phyloP scores from a whole-genome alignment of 2,329 filamentous ascomycete genomes.

The Alternaria conjuncta region DNA sequence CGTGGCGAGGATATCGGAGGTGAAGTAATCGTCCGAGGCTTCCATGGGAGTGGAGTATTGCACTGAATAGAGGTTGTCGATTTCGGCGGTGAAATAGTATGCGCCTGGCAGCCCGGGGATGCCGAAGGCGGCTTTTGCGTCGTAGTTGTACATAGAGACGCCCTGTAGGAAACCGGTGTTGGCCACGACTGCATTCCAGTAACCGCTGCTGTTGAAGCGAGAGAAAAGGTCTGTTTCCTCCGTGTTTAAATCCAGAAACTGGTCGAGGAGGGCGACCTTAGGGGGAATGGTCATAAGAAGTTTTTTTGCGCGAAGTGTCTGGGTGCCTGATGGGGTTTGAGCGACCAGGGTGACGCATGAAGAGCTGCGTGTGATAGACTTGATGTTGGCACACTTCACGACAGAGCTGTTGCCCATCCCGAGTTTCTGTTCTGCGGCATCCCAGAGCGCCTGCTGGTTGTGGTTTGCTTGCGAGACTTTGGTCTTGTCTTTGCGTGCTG shows the following conservation, averaged over 20 bases:
- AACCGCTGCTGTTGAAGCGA: not conserved
- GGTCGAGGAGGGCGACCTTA: not conserved
- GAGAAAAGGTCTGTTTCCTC: not conserved
- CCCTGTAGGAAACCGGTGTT: not conserved
- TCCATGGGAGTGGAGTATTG: not conserved
- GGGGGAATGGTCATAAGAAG: not conserved
- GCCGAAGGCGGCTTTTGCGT: not conserved
- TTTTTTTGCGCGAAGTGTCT: constrained; percentile 1
- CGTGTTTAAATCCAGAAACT: not conserved
- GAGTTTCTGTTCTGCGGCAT: not conserved
- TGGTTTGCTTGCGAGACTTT: not conserved
- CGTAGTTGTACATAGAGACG: not conserved
- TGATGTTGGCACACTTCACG: not conserved
- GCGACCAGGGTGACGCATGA: not conserved
- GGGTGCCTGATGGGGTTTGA: not conserved
- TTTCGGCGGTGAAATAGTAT: not conserved
- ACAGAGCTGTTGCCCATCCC: not conserved
- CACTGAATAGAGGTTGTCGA: not conserved
- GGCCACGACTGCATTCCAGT: not conserved
- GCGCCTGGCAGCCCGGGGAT: not conserved
- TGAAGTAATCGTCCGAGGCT: not conserved
- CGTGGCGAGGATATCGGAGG: not conserved
- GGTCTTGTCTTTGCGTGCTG: not conserved
- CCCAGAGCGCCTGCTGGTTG: not conserved
- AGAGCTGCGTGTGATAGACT: not conserved